Evolutionary conservation across 225 moss, liverwort and hornwort genomes (phyloP), one percentile per base, ranked within the genome.

Genomic region (Straminergon stramineum): DNA sequence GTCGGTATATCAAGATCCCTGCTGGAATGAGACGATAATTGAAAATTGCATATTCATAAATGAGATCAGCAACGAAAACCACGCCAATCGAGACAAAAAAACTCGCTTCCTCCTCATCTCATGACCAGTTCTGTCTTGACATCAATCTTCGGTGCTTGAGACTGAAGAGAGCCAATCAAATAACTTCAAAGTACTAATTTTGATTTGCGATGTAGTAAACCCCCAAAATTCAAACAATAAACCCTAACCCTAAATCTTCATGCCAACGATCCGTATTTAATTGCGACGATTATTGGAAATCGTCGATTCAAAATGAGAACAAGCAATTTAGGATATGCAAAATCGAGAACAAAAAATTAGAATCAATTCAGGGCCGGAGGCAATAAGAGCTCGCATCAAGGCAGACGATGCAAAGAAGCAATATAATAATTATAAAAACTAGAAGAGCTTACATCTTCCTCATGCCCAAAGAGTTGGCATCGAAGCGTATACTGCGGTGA

Each of bases 401-500:
- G 63, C 52, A 85, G 88, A 73, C 7, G 52, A 26, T 79, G 75
- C 92, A 41, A 31, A 86, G 75, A 17, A 66, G 66, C 63, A 88
- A 60, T 52, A 11, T 71, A 79, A 18, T 10, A 57, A 77, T 63
- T 62, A 3, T 16, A 5, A 41, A 86, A 66, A 26, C 64, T 11
- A 53, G 13, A 19, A 48, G 43, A 45, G 82, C 96, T 95, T 89
- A 99, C 99, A 94, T 99, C 99, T 90, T 97, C 99, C 92, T 97
- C 97, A 93, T 97, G 99, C 8, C 99, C 99, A 82, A 91, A 91
- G 53, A 99, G 97, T 90, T 97, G 97, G 93, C 99, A 97, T 64
- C 99, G 96, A 89, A 99, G 96, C 85, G 93, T 95, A 70, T 92
- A 97, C 79, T 92, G 95, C 79, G 93, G 94, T 76, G 92, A 95